Conservation (phyloP, 768 basidiomycete genomes). For the Suillus spraguei region DNA sequence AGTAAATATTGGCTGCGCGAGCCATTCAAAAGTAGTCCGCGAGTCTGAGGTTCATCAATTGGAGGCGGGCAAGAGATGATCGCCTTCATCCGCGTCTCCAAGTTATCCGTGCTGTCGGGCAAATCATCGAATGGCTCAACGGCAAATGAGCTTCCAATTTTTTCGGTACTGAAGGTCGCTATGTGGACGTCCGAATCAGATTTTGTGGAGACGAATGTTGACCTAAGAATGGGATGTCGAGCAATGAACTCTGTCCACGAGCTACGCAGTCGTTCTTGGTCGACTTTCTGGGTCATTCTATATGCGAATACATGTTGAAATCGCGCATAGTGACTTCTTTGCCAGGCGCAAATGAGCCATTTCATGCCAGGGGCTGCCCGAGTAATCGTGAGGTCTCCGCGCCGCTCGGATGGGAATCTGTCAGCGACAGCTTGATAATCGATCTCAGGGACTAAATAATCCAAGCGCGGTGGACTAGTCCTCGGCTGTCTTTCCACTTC, state of each 20-base stretch:
- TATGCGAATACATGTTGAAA: conserved; percentile 49
- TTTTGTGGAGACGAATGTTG: conserved; percentile 38
- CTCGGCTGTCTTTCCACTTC: background rate
- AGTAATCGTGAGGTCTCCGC: conserved; percentile 22
- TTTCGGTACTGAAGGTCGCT: conserved; percentile 28
- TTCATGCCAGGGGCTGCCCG: conserved; percentile 35
- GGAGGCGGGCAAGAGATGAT: conserved; percentile 26
- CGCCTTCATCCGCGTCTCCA: conserved; percentile 21
- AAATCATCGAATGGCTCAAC: conserved; percentile 15
- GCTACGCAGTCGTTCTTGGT: conserved; percentile 28
- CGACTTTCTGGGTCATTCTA: conserved; percentile 32
- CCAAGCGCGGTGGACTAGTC: background rate
- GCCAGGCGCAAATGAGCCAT: conserved; percentile 46
- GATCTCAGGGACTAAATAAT: conserved; percentile 13
- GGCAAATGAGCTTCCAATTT: conserved; percentile 8
- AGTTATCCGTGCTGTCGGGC: conserved; percentile 11
- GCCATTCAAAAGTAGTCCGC: conserved; percentile 23
- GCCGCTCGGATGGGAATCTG: conserved; percentile 19
- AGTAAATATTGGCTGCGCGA: conserved; percentile 23
- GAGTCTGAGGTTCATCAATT: conserved; percentile 22
- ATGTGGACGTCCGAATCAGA: conserved; percentile 22
- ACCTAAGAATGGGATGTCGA: conserved; percentile 43
- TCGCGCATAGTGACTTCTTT: conserved; percentile 39
- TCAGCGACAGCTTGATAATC: conserved; percentile 17
- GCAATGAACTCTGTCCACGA: conserved; percentile 42